phyloP scores from a whole-genome alignment of 2,329 filamentous ascomycete species.

The Rhynchosporium agropyri region DNA sequence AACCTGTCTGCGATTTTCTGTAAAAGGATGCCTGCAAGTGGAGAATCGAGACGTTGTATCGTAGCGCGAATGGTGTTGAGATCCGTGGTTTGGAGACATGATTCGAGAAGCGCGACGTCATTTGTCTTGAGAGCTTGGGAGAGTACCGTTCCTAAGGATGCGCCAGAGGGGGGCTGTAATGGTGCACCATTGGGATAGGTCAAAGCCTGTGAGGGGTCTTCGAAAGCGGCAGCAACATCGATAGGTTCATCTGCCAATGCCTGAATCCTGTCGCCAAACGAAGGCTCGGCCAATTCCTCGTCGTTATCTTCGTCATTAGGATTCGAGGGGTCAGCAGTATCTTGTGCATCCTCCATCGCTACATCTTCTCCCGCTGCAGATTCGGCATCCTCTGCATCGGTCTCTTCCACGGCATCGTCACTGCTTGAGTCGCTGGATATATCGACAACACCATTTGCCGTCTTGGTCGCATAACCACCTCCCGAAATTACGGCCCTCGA shows the following conservation, averaged over 20 bases:
- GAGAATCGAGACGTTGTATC: constrained; percentile 86
- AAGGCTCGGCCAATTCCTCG: constrained; percentile 53
- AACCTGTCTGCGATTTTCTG: constrained; percentile 84
- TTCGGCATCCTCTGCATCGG: constrained; percentile 46
- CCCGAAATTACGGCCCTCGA: constrained; percentile 56
- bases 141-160: constrained; percentile 89
- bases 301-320: constrained; percentile 40
- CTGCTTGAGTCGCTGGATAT: constrained; percentile 59
- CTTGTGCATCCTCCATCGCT: constrained; percentile 45
- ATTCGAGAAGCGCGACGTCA: constrained; percentile 86
- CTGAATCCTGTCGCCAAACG: constrained; percentile 85
- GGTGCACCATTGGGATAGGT: constrained; percentile 34
- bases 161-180: constrained; percentile 59
- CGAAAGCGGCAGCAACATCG: constrained; percentile 69
- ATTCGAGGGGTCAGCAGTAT: constrained; percentile 42
- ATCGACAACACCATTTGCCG: constrained; percentile 49
- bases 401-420: constrained; percentile 51
- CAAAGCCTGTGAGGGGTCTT: constrained; percentile 40
- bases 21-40: constrained; percentile 76
- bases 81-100: constrained; percentile 83
- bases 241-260: constrained; percentile 70
- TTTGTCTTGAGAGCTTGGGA: constrained; percentile 91
- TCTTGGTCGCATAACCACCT: constrained; percentile 34
- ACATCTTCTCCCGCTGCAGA: constrained; percentile 49
- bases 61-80: constrained; percentile 79